A percentile compares a stretch with the other conserved stretches of the same genome.
phyloP scores from a whole-genome alignment of 129 eudicot species.

The Helianthus tuberosus region DNA sequence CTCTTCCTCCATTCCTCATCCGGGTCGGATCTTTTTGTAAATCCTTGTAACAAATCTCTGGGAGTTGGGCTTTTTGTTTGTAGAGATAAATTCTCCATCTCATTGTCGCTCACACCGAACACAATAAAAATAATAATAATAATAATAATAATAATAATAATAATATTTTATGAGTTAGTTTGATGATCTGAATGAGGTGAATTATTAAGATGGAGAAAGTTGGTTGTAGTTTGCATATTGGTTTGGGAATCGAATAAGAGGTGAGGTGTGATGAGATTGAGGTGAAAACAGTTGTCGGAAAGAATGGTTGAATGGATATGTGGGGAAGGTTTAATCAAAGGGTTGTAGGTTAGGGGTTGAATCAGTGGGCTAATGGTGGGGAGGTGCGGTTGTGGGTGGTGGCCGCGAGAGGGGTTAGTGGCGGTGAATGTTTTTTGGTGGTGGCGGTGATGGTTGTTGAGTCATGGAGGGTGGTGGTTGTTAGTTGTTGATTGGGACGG shows the following conservation, averaged over 20 bases:
- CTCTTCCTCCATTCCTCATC: conserved; percentile 73
- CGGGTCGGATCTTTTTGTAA: conserved; percentile 36
- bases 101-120: conserved; percentile 46
- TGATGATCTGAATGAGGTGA: conserved; percentile 38
- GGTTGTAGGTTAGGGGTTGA: too few relatives aligned
- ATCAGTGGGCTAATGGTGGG: too few relatives aligned
- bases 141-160: too few relatives aligned
- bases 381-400: too few relatives aligned
- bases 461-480: too few relatives aligned
- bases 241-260: neutral
- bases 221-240: conserved; percentile 34
- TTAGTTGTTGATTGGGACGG: too few relatives aligned
- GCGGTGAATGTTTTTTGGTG: too few relatives aligned
- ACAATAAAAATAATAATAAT: conserved; percentile 1
- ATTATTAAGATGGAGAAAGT: conserved; percentile 21
- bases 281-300: conserved; percentile 33
- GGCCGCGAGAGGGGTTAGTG: too few relatives aligned
- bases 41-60: conserved; percentile 63
- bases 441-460: too few relatives aligned
- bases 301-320: conserved; percentile 20
- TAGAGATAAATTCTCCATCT: conserved; percentile 64
- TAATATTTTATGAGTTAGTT: neutral
- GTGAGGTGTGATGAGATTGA: neutral
- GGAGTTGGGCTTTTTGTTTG: conserved; percentile 46
- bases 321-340: too few relatives aligned